Percentiles rank a stretch among this genome's conserved stretches.
Conservation (phyloP, 2,329 filamentous ascomycete species). For the Aureobasidium subglaciale region DNA sequence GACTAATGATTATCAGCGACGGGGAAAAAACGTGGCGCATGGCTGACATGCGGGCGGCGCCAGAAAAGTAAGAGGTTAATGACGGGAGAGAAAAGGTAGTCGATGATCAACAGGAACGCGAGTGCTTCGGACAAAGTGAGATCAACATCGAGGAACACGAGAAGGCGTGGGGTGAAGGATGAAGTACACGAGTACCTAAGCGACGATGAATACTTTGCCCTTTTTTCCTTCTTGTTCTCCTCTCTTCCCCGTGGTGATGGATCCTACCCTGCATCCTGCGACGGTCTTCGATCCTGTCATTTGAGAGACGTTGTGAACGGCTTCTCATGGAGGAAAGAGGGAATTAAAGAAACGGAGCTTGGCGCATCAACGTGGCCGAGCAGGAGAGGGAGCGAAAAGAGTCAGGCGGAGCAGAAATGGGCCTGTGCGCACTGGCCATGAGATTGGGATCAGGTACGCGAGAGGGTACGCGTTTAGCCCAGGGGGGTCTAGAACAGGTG, state of each 20-base stretch:
- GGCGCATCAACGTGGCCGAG: neutral
- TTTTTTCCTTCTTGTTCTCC: neutral
- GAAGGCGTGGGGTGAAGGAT: neutral
- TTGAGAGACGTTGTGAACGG: constrained; percentile 6
- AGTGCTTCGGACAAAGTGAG: constrained; percentile 10
- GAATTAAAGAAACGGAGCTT: constrained; percentile 3
- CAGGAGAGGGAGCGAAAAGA: constrained; percentile 1
- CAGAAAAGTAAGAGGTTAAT: constrained; percentile 1
- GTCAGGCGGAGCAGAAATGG: neutral
- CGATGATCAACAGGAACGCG: constrained; percentile 4
- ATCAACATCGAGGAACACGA: constrained; percentile 4
- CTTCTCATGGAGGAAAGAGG: constrained; percentile 1
- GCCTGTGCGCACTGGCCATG: constrained; percentile 8
- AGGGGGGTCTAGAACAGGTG: constrained; percentile 8
- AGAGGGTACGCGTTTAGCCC: constrained; percentile 6
- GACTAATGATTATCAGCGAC: neutral
- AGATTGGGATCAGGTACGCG: constrained; percentile 6
- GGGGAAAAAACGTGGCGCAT: neutral
- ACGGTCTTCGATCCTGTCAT: neutral
- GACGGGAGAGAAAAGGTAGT: neutral
- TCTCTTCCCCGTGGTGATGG: neutral
- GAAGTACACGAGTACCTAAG: neutral
- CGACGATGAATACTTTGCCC: neutral
- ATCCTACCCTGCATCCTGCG: neutral
- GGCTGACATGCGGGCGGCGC: neutral